These are phyloP conservation scores for Aspergillus campestris DNA, from an alignment of 495 filamentous ascomycete species.

Conservation along the genomic window DNA sequence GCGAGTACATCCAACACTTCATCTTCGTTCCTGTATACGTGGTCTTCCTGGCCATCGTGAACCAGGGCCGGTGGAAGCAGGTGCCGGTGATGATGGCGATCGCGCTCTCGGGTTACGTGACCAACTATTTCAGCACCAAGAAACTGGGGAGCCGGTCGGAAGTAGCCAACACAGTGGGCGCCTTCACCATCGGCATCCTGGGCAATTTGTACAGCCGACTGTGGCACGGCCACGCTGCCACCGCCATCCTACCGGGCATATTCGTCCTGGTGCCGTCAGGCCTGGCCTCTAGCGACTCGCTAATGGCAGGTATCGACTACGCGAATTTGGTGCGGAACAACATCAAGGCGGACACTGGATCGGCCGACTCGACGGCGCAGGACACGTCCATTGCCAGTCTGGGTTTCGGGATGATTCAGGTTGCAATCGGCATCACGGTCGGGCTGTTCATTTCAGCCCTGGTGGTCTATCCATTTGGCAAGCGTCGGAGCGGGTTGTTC, in stretches of 20 bases:
- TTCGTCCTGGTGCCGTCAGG: conserved; percentile 92
- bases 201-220: conserved; percentile 82
- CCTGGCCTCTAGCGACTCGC: conserved; percentile 69
- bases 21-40: conserved; percentile 66
- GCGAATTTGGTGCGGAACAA: conserved; percentile 63
- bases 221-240: conserved; percentile 76
- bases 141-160: conserved; percentile 69
- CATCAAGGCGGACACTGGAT: conserved; percentile 33
- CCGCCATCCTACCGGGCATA: conserved; percentile 85
- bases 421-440: conserved; percentile 88
- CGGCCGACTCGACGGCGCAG: conserved; percentile 25
- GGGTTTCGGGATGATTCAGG: conserved; percentile 78
- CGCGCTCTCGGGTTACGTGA: conserved; percentile 68
- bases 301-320: conserved; percentile 68
- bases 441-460: conserved; percentile 79
- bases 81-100: conserved; percentile 80
- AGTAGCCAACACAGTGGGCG: conserved; percentile 77
- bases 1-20: conserved; percentile 42
- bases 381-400: conserved; percentile 62
- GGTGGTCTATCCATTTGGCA: conserved; percentile 82
- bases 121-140: conserved; percentile 70
- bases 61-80: conserved; percentile 87
- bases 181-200: conserved; percentile 74
- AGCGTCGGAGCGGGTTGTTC: conserved; percentile 79
- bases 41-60: conserved; percentile 73